Evolutionary conservation across 495 filamentous ascomycete genomes (phyloP), one percentile per base, ranked within the genome.

Genomic region (Penicillium bialowiezense): DNA sequence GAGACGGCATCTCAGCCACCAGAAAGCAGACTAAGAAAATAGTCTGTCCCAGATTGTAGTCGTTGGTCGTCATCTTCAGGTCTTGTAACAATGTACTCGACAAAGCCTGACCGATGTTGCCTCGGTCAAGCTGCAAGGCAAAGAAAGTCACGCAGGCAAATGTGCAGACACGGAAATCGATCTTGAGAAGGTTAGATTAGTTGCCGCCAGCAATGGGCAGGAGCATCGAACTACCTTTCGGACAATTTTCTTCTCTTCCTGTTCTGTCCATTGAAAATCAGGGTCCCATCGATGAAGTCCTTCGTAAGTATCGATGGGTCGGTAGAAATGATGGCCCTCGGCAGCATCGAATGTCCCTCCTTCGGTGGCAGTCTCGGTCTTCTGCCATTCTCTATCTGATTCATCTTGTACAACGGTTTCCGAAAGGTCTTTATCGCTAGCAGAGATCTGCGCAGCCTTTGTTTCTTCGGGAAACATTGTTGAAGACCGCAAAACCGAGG

Each of bases 231-330:
- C 5, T 31, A 58, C 51, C 42, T 47, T 58, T 34, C 55, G 35
- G 2, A 58, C 55, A 32, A 58, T 42, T 0, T 10, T 35, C 15
- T 74, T 75, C 60, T 88, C 85, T 56, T 88, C 84, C 17, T 72
- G 54, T 57, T 75, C 71, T 0, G 78, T 76, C 86, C 84, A 88
- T 45, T 77, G 61, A 26, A 78, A 80, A 0, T 73, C 62, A 0
- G 86, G 82, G 42, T 88, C 83, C 55, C 79, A 88, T n/a, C 84
- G 76, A 61, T 87, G 83, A 5, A 64, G 51, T 2, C 81, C 81
- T 58, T 84, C 80, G 54, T 81, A 83, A 4, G 50, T 60, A 4
- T 76, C 69, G 35, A 77, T 73, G 8, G 81, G 81, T 26, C 67
- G 54, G 51, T 78, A 81, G 53, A 70, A 50, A 2, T 47, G 44